Evolutionary conservation across 2,329 filamentous ascomycete genomes (phyloP), one percentile per base, ranked within the genome.

Genomic region (Chaetothyriales sp.): DNA sequence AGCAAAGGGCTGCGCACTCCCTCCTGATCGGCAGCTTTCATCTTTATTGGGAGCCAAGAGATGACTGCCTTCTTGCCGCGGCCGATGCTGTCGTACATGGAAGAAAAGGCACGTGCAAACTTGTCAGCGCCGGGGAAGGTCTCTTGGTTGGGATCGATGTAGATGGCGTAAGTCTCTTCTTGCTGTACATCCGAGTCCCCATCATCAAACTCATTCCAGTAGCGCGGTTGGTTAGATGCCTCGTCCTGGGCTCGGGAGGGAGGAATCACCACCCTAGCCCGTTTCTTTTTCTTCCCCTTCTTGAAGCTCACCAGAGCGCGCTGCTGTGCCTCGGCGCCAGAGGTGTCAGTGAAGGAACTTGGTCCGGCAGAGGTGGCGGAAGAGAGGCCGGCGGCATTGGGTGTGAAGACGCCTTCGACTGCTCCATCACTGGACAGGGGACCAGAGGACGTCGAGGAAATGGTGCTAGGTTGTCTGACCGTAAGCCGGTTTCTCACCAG

Each of bases 191-290:
- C 84, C 9, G 57, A 59, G 63, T 86, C 87, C 7, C 84, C 84
- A 62, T 89, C 70, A 58, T 93, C 86, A 64, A 90, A 92, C 64
- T 93, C 86, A 65, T 86, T 90, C 86, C 86, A 93, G 63, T 90
- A 92, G 19, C 62, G 53, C 26, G 36, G 28, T 18, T 49, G 28
- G 22, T 53, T 49, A 48, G 64, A 53, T 67, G 60, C 48, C 15
- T 39, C 10, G 32, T 15, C 10, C 3, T 15, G 32, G 2, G 3
- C 10, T 39, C 10, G 32, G 12, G 64, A 63, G 44, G 49, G 53
- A 6, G 64, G 59, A 1, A 55, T 44, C 22, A 44, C 22, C 26
- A 58, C 53, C 15, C 55, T 54, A 26, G 57, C 55, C 12, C 43
- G 43, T 53, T 59, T 57, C 52, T 59, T 53, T 53, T 51, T 28